These are phyloP conservation scores for Entophlyctis luteolus DNA, from an alignment of 192 early-diverging fungal species.

Conservation along the genomic window DNA sequence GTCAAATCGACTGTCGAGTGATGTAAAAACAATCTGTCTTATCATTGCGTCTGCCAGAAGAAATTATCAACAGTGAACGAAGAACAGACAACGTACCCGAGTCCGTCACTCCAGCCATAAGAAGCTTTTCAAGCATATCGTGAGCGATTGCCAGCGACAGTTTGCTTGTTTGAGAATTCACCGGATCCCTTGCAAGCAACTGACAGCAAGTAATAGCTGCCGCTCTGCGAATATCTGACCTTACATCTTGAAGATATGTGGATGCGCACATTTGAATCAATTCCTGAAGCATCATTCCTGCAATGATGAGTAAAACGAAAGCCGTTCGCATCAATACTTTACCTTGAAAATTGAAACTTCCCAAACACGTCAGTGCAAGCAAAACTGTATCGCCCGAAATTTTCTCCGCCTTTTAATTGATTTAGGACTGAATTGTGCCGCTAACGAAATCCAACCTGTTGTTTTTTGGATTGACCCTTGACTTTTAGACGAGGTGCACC, in stretches of 20 bases:
- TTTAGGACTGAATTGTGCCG: slow-evolving; percentile 11
- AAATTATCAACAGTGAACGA: too few relatives aligned
- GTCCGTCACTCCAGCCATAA: slow-evolving; percentile 86
- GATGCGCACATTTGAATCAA: slow-evolving; percentile 83
- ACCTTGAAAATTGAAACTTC: slow-evolving; percentile 78
- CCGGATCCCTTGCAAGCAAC: slow-evolving; percentile 74
- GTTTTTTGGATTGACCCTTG: slow-evolving; percentile 11
- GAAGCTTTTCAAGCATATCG: slow-evolving; percentile 80
- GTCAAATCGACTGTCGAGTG: slow-evolving; percentile 67
- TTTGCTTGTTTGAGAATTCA: slow-evolving; percentile 67
- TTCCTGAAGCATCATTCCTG: slow-evolving; percentile 75
- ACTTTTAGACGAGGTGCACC: slow-evolving; percentile 55
- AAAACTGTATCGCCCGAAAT: slow-evolving; percentile 73
- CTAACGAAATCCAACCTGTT: neutral
- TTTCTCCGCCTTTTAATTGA: slow-evolving; percentile 58
- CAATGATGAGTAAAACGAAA: neutral
- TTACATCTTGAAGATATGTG: slow-evolving; percentile 75
- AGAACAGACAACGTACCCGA: too few relatives aligned
- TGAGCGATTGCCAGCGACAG: slow-evolving; percentile 78
- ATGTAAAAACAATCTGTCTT: slow-evolving; percentile 60
- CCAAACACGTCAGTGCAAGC: slow-evolving; percentile 77
- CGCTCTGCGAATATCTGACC: slow-evolving; percentile 72
- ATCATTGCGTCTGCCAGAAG: slow-evolving; percentile 46
- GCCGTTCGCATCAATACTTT: neutral
- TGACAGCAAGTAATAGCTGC: slow-evolving; percentile 83